Evolutionary conservation across 2,329 filamentous ascomycete species (phyloP), one percentile per base, ranked within the genome.

Genomic region (Iodosphaeria phyllophila): DNA sequence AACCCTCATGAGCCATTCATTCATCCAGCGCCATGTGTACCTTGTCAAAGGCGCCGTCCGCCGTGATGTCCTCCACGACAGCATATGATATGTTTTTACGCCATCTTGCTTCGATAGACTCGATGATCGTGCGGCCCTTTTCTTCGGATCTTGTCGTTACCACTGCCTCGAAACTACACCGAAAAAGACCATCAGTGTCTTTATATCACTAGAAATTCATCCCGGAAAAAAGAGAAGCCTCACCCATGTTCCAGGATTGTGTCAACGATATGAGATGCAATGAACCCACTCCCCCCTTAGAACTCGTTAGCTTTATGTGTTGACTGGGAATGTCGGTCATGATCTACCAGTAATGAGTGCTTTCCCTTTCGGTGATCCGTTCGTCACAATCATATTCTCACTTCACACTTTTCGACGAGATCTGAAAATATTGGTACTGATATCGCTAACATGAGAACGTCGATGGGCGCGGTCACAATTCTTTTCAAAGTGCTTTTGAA

Each of bases 21-120:
- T n/a, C n/a, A n/a, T n/a, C n/a, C n/a, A n/a, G n/a, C n/a, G n/a
- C 18, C 18, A 19, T 19, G 18, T 8, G 29, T 23, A 51, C 64
- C 31, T 63, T 48, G 29, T 76, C 64, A 35, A 89, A 91, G 13
- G 75, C 77, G 11, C 64, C 64, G 13, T 69, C 60, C 32, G 68
- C 42, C 0, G 74, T 72, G 34, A 91, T 72, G 35, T 91, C 76
- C 24, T 68, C 59, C 8, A 91, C 75, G 30, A 86, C 63, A 18
- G 42, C 50, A 26, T 51, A 57, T 2, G 50, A 46, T 16, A 60
- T 42, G 0, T 54, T 53, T 3, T 50, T 33, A n/a, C n/a, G n/a
- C n/a, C n/a, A n/a, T n/a, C n/a, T n/a, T n/a, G n/a, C n/a, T n/a
- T n/a, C n/a, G n/a, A n/a, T n/a, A n/a, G n/a, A n/a, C n/a, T n/a